Evolutionary conservation across 768 basidiomycete genomes (phyloP).

Genomic region (Tulasnella sp.): DNA sequence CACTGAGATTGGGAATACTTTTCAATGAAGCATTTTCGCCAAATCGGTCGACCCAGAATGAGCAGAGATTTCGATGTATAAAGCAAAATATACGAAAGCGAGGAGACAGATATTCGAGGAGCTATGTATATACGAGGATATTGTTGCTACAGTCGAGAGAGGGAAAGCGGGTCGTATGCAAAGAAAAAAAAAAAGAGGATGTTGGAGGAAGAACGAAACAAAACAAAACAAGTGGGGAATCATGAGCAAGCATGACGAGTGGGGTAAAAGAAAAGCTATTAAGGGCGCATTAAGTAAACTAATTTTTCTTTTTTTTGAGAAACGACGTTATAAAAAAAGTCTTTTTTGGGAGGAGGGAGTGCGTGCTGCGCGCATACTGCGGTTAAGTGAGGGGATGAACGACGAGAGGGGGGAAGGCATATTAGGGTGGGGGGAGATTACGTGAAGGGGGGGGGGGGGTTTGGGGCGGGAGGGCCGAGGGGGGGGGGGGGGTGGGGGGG

Average conservation of each 20-base stretch:
- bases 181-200: background rate
- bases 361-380: slow-evolving; percentile 1
- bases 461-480: background rate
- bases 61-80: background rate
- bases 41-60: background rate
- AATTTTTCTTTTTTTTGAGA: background rate
- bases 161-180: background rate
- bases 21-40: too few species aligned
- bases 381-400: background rate
- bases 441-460: background rate
- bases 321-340: background rate
- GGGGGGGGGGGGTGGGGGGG: background rate
- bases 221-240: background rate
- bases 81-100: background rate
- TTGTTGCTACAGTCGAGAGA: slow-evolving; percentile 1
- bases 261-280: background rate
- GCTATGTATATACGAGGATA: background rate
- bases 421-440: background rate
- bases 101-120: background rate
- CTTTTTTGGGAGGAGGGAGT: background rate
- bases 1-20: too few species aligned
- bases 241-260: background rate
- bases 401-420: background rate
- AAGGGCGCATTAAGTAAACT: background rate
- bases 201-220: background rate